Evolutionary conservation across 805 yeast species (phyloP), one percentile per base, ranked within the genome.

Genomic region (Phaffomyces opuntiae): DNA sequence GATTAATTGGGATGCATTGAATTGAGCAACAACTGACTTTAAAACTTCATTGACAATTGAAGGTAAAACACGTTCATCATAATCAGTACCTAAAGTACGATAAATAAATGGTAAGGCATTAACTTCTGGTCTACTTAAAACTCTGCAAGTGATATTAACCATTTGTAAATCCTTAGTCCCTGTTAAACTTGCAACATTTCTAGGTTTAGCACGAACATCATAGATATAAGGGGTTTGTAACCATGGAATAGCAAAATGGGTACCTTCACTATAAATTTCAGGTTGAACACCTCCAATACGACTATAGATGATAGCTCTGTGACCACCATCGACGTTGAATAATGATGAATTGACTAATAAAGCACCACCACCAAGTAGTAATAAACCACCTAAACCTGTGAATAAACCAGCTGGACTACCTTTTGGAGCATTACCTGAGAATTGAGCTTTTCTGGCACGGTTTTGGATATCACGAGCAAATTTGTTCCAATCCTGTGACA

Each of bases 131-230:
- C 90, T 82, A 46, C 95, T 84, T 57, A 93, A 77, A 25, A 93
- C 99, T 72, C 99, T 83, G 67, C 99, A 93, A n/a, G 98, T 91
- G 62, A 93, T 91, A 67, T 89, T 93, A 42, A 93, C 99, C 99
- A 93, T 93, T 72, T 93, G 99, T 63, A 93, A 76, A 69, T 93
- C 99, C 70, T 93, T 93, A 21, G 99, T 93, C 54, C 99, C 99
- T 1, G 99, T 93, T 59, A 95, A 76, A 25, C 96, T 87, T 13
- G 97, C 87, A 50, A 93, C 95, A 56, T 89, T 89, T 68, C 97
- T 81, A 49, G 99, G 99, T 64, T 88, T 91, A 40, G 99, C 97
- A 60, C 99, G 80, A 49, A 93, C 96, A 63, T 93, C 98, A 66
- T 85, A 93, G 43, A 89, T 78, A 42, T 89, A 75, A 36, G 99